Percentiles rank a stretch among this genome's conserved stretches.
Conservation (phyloP, 2,329 filamentous ascomycete genomes). For the Neurospora crassa region DNA sequence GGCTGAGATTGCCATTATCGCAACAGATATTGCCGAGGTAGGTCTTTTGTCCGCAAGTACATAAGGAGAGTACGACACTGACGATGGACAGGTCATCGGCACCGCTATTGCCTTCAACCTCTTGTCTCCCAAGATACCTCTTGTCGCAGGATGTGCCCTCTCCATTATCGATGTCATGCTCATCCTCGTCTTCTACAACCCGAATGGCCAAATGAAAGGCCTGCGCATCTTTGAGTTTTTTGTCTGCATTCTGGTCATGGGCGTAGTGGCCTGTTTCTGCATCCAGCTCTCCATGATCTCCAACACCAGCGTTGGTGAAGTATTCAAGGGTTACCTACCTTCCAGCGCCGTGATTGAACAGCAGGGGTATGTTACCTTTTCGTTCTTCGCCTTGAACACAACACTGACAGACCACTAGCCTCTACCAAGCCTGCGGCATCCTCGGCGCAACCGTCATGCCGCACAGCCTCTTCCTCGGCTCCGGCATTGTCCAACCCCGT, state of each 20-base stretch:
- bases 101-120: constrained; percentile 62
- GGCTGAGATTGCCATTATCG: constrained; percentile 59
- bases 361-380: constrained; percentile 31
- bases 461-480: constrained; percentile 58
- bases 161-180: constrained; percentile 60
- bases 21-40: constrained; percentile 61
- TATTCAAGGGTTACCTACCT: constrained; percentile 57
- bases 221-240: constrained; percentile 56
- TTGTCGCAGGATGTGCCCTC: constrained; percentile 59
- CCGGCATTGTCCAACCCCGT: constrained; percentile 58
- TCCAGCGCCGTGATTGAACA: constrained; percentile 48
- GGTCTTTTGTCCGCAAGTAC: background rate
- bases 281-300: constrained; percentile 56
- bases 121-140: constrained; percentile 50
- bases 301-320: constrained; percentile 43
- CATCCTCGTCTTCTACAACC: constrained; percentile 57
- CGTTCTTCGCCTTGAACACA: constrained; percentile 12
- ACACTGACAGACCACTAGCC: constrained; percentile 20
- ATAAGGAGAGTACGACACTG: too few species aligned
- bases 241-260: constrained; percentile 54
- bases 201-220: constrained; percentile 47
- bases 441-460: constrained; percentile 69
- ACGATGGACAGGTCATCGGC: constrained; percentile 43
- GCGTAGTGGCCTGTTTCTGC: constrained; percentile 61
- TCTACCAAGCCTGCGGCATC: constrained; percentile 66